Percentiles rank a stretch among this genome's conserved stretches.
Conservation (phyloP, 805 yeast genomes). For the Wickerhamiella nectarea region DNA sequence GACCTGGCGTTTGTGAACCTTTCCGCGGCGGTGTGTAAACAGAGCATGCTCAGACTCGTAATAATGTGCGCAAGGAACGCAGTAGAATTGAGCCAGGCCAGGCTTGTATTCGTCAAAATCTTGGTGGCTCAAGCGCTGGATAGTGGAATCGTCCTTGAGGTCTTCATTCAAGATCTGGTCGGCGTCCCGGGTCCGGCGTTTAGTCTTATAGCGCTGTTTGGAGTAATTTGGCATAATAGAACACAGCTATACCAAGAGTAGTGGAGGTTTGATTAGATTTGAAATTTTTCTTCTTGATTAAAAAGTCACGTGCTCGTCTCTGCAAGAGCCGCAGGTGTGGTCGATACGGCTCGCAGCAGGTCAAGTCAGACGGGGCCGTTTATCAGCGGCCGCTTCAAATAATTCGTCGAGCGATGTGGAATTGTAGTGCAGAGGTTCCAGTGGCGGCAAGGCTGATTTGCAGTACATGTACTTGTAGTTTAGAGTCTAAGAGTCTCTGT, state of each 20-base stretch:
- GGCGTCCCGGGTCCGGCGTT: conserved; percentile 37
- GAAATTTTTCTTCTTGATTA: neutral
- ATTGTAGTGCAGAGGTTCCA: too few species aligned
- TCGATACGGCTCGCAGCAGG: too few species aligned
- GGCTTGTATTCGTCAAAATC: conserved; percentile 80
- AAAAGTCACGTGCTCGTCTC: conserved; percentile 1
- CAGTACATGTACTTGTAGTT: too few species aligned
- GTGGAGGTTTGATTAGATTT: neutral
- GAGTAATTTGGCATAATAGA: conserved; percentile 40
- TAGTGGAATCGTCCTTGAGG: conserved; percentile 48
- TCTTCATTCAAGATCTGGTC: conserved; percentile 69
- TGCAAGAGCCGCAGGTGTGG: neutral
- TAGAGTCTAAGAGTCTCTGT: too few species aligned
- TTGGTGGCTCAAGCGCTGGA: conserved; percentile 50
- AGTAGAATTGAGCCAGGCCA: conserved; percentile 89
- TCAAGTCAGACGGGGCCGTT: too few species aligned
- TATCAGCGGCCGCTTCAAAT: too few species aligned
- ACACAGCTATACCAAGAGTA: too few species aligned
- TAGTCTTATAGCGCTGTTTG: conserved; percentile 67
- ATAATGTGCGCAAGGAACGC: conserved; percentile 88
- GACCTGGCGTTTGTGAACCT: conserved; percentile 76
- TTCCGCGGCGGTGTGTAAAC: conserved; percentile 57
- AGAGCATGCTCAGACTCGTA: conserved; percentile 66
- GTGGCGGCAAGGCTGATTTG: too few species aligned
- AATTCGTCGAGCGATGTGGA: too few species aligned